Conservation (phyloP, 2,329 filamentous ascomycete genomes). For the Phaeosphaeria sp. region DNA sequence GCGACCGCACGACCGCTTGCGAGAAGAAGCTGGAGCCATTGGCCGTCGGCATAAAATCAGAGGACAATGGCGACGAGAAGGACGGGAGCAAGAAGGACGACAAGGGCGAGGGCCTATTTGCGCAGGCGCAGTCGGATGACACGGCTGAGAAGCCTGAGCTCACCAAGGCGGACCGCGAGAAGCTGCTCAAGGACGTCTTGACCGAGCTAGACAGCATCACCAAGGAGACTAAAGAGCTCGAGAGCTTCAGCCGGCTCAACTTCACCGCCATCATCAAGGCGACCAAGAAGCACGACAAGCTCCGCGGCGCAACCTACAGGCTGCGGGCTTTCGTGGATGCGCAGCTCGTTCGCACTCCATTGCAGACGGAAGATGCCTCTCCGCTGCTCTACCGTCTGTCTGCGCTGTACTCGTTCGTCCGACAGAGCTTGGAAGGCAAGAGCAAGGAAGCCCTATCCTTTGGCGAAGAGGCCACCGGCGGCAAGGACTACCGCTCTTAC, state of each 20-base stretch:
- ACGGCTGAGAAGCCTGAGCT: conserved; percentile 33
- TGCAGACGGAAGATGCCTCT: conserved; percentile 94
- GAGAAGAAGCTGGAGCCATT: conserved; percentile 69
- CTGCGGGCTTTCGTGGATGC: conserved; percentile 92
- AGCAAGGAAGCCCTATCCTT: conserved; percentile 53
- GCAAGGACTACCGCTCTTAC: conserved; percentile 80
- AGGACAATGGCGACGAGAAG: conserved; percentile 21
- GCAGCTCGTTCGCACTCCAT: conserved; percentile 83
- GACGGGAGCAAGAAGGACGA: conserved; percentile 7
- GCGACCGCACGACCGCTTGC: conserved; percentile 77
- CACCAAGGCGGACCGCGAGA: conserved; percentile 52
- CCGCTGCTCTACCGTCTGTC: conserved; percentile 88
- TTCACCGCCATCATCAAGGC: conserved; percentile 98
- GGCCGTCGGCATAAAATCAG: conserved; percentile 46
- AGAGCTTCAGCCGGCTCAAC: conserved; percentile 94
- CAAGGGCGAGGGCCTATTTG: conserved; percentile 18
- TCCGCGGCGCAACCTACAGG: conserved; percentile 83
- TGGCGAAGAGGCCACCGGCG: conserved; percentile 49
- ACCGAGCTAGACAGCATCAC: conserved; percentile 85
- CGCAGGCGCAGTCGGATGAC: conserved; percentile 23
- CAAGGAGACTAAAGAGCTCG: conserved; percentile 88
- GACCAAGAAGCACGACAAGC: conserved; percentile 98
- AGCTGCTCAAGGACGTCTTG: conserved; percentile 73
- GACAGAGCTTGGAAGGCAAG: conserved; percentile 77
- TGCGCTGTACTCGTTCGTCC: conserved; percentile 93